These are phyloP conservation scores for Glycine tomentella DNA, from an alignment of 306 rosid genomes.

Conservation along the genomic window DNA sequence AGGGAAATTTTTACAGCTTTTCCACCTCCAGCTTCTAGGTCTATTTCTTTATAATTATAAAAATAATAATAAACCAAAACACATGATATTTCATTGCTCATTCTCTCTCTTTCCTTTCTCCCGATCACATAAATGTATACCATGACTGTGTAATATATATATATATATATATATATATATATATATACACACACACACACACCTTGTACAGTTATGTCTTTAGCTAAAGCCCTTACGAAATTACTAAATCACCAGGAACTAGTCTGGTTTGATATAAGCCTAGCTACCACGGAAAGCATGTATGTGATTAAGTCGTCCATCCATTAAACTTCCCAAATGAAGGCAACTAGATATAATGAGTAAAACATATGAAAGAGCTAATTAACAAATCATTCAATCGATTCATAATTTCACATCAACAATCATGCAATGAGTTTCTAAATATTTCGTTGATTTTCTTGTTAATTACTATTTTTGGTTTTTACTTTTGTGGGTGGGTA, in stretches of 20 bases:
- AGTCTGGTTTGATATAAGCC: too few relatives aligned
- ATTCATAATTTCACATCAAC: constrained; percentile 22
- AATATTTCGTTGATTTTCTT: background rate
- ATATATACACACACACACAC: too few relatives aligned
- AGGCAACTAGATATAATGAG: background rate
- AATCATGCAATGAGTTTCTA: constrained; percentile 12
- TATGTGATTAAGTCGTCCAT: background rate
- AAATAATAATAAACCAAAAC: background rate
- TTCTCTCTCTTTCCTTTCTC: background rate
- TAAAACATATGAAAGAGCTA: constrained; percentile 8
- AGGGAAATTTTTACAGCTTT: constrained; percentile 56
- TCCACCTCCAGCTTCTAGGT: constrained; percentile 44
- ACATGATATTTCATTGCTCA: background rate
- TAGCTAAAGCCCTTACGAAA: too few relatives aligned
- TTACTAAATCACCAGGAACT: too few relatives aligned
- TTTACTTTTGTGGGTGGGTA: background rate
- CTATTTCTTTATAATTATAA: background rate
- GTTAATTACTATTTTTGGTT: background rate
- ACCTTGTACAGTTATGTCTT: too few relatives aligned
- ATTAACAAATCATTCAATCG: background rate
- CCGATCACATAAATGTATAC: background rate
- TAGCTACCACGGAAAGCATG: too few relatives aligned
- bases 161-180: too few relatives aligned
- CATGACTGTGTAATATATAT: too few relatives aligned
- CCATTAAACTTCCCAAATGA: constrained; percentile 10